Evolutionary conservation across 306 rosid species (phyloP).

Genomic region (Aeschynomene evenia): DNA sequence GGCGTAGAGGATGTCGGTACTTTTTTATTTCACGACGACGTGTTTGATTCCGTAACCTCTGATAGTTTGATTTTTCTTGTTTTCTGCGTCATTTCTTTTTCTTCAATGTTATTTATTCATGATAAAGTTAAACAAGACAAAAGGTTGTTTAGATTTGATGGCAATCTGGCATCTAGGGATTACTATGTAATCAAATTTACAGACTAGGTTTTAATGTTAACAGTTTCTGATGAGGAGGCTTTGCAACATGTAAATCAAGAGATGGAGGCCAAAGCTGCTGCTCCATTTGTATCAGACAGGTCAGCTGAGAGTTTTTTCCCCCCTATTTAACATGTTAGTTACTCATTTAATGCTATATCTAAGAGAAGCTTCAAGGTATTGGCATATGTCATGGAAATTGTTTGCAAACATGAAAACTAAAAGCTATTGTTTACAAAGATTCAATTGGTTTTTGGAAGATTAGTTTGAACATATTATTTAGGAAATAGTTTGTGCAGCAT

Average conservation of each 20-base stretch:
- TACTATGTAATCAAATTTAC: conserved; percentile 41
- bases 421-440: background rate
- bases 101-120: conserved; percentile 14
- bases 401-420: background rate
- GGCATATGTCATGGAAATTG: background rate
- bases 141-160: conserved; percentile 24
- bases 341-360: background rate
- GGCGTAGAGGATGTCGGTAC: conserved; percentile 99
- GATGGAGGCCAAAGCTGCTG: conserved; percentile 78
- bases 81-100: conserved; percentile 7
- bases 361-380: conserved; percentile 5
- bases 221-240: conserved; percentile 93
- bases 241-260: conserved; percentile 90
- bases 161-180: background rate
- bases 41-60: conserved; percentile 42
- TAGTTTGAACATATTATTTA: background rate
- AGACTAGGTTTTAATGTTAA: conserved; percentile 42
- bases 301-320: conserved; percentile 30
- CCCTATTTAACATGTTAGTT: background rate
- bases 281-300: conserved; percentile 77
- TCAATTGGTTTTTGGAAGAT: background rate
- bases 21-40: conserved; percentile 54
- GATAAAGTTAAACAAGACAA: conserved; percentile 30
- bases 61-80: conserved; percentile 21
- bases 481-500: background rate